Evolutionary conservation across 768 basidiomycete genomes (phyloP).

Genomic region (Kwoniella dejecticola): DNA sequence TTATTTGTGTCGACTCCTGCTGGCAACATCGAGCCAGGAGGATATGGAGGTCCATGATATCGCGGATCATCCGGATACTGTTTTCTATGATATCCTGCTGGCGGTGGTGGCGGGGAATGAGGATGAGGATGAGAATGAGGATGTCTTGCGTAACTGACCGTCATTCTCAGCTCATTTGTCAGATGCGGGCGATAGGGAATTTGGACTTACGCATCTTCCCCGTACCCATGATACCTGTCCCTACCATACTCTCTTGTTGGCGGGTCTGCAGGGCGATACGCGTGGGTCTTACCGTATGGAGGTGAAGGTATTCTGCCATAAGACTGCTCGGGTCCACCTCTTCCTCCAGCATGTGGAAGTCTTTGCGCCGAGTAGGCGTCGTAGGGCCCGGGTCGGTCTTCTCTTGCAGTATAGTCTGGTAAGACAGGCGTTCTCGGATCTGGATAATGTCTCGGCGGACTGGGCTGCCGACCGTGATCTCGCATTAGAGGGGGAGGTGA

Average conservation of each 20-base stretch:
- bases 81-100: background rate
- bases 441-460: slow-evolving; percentile 6
- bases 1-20: slow-evolving; percentile 12
- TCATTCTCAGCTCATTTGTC: no score
- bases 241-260: background rate
- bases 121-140: background rate
- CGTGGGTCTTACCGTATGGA: no score
- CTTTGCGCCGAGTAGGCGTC: background rate
- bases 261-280: no score
- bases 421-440: slow-evolving; percentile 4
- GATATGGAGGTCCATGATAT: slow-evolving; percentile 1
- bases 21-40: background rate
- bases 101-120: no score
- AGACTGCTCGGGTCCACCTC: no score
- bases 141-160: slow-evolving; percentile 6
- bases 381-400: background rate
- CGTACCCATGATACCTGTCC: no score
- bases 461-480: background rate
- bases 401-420: background rate
- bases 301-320: no score
- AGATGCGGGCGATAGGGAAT: background rate
- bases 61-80: background rate
- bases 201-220: no score
- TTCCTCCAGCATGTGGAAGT: no score
- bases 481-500: background rate